A percentile compares a stretch with the other conserved stretches of the same genome.
Conservation (phyloP, 2,329 filamentous ascomycete species). For the Paramyrothecium sp. region DNA sequence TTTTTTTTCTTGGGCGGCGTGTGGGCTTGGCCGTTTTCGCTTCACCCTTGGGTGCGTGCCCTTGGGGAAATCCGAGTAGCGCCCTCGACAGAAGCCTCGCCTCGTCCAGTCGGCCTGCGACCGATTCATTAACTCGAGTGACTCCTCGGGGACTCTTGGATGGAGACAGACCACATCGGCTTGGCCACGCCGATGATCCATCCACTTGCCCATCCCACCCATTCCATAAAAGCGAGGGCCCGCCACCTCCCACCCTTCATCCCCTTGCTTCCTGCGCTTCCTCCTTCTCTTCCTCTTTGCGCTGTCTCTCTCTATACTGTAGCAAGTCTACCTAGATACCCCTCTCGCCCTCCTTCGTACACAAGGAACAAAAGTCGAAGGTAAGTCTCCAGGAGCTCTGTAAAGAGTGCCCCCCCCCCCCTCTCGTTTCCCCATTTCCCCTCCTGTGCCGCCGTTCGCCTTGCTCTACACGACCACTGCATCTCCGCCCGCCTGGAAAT, state of each 20-base stretch:
- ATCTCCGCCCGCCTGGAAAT: too few species aligned
- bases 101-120: not conserved
- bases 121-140: not conserved
- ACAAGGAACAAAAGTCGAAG: not conserved
- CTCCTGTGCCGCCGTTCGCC: not conserved
- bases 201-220: not conserved
- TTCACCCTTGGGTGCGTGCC: not conserved
- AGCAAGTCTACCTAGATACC: slow-evolving; percentile 24
- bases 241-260: not conserved
- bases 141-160: not conserved
- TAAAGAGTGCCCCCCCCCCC: not conserved
- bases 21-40: not conserved
- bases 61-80: not conserved
- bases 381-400: not conserved
- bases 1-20: not conserved
- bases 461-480: too few species aligned
- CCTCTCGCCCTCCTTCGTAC: slow-evolving; percentile 10
- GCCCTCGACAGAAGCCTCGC: too few species aligned
- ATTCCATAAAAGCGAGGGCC: slow-evolving; percentile 21
- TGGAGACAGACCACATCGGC: not conserved
- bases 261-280: slow-evolving; percentile 12
- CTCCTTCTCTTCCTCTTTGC: slow-evolving; percentile 17
- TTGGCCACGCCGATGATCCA: not conserved
- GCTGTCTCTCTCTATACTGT: slow-evolving; percentile 19
- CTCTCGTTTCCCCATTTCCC: not conserved